Base-by-base conservation (phyloP, 2,329 filamentous ascomycete genomes). In the Colletotrichum tropicicola region DNA sequence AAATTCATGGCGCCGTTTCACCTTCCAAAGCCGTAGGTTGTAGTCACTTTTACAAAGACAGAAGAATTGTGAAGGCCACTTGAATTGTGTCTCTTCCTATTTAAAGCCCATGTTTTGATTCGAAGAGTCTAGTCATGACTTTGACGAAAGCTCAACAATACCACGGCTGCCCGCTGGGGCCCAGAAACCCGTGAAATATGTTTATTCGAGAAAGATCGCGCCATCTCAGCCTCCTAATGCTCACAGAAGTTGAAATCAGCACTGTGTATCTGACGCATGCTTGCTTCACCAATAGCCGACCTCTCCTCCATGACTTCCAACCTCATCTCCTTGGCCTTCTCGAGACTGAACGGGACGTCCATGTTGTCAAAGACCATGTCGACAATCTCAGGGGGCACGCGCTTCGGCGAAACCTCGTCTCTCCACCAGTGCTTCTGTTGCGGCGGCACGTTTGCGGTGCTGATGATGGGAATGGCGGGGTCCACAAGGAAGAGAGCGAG, bases 401-500 rank as follows among this genome's bases (percentile, higher is more conserved):
- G 12, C 2, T 30, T 48, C 5, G 17, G 25, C 6, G 13, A 9
- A 2, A 39, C 60, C 9, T 64, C 66, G 19, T 73, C 71, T n/a
- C 59, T 21, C 72, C 78, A 81, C 80, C 80, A 82, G 35, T 75
- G 60, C 15, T 65, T 67, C 69, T 79, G 79, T 71, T 83, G 80
- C 2, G 80, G 80, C 19, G 80, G 79, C n/a, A 82, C 77, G 27
- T 81, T 82, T 28, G 78, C 76, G 9, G 80, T 82, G 1, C 77
- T 78, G 59, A 80, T 73, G 74, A 83, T 57, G 2, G 80, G 80
- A 1, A 78, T 68, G 19, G 80, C 69, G 0, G 88, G 89, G 70
- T 91, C 87, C 2, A 91, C 83, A 2, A 91, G 80, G 71, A 86
- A 91, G 9, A 91, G 75, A 0, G 85, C 86, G 3, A 91, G 74